Percentiles rank a stretch among this genome's conserved stretches.
Evolutionary conservation across 2,329 filamentous ascomycete genomes (phyloP).

Genomic region (Curvularia eragrostidis): DNA sequence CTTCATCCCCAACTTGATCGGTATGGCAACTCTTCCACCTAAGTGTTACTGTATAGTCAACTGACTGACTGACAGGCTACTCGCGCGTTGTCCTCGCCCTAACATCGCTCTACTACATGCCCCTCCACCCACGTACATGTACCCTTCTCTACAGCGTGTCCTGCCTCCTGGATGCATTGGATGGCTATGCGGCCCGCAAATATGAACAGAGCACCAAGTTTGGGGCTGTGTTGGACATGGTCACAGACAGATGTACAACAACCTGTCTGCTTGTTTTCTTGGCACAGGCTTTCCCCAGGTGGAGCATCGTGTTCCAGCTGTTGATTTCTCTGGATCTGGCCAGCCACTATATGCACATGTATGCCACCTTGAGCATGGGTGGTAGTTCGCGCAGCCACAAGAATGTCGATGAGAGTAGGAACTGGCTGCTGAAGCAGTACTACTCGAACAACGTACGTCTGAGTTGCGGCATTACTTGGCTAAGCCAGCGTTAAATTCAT

Average conservation of each 20-base stretch:
- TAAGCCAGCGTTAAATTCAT: neutral
- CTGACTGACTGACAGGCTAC: constrained; percentile 51
- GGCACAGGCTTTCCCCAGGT: constrained; percentile 91
- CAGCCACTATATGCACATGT: constrained; percentile 99
- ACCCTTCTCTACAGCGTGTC: constrained; percentile 90
- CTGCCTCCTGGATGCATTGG: constrained; percentile 92
- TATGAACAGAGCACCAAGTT: constrained; percentile 94
- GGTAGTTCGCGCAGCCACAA: constrained; percentile 85
- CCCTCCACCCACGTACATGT: constrained; percentile 94
- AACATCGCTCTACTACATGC: constrained; percentile 98
- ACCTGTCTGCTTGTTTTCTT: constrained; percentile 94
- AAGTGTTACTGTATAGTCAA: constrained; percentile 16
- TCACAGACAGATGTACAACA: constrained; percentile 96
- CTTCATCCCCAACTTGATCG: constrained; percentile 61
- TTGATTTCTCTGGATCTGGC: constrained; percentile 92
- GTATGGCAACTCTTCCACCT: constrained; percentile 38
- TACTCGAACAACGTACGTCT: constrained; percentile 89
- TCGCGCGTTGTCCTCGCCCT: constrained; percentile 67
- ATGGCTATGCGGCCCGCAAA: constrained; percentile 87
- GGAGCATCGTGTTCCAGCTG: constrained; percentile 92
- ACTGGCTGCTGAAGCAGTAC: constrained; percentile 90
- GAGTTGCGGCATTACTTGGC: neutral
- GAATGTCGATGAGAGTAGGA: constrained; percentile 86
- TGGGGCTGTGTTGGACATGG: constrained; percentile 97
- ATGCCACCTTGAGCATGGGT: constrained; percentile 87